These are phyloP conservation scores for Backusella tarrabulga DNA, from an alignment of 192 early-diverging fungal genomes.

Conservation along the genomic window DNA sequence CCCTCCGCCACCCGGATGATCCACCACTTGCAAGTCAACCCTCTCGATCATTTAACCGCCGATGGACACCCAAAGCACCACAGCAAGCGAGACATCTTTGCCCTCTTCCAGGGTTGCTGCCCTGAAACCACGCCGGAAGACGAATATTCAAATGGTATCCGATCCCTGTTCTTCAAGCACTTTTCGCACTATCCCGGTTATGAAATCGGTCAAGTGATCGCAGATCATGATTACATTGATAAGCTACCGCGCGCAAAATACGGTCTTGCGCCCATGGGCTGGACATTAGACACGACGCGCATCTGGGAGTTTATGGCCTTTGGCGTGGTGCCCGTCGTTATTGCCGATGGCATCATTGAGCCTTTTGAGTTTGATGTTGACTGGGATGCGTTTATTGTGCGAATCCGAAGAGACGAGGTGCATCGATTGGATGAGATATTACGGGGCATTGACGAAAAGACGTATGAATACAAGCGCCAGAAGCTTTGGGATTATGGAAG, in stretches of 20 bases:
- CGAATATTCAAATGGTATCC: constrained; percentile 39
- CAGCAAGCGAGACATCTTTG: constrained; percentile 28
- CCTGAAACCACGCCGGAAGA: constrained; percentile 29
- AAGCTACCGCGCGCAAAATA: constrained; percentile 39
- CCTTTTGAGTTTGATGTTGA: constrained; percentile 52
- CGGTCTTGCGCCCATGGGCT: constrained; percentile 43
- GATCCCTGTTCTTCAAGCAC: constrained; percentile 37
- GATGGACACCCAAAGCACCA: constrained; percentile 26
- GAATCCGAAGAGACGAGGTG: constrained; percentile 37
- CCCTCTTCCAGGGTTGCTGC: constrained; percentile 38
- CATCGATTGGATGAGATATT: constrained; percentile 41
- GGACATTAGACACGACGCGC: constrained; percentile 41
- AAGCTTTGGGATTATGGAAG: constrained; percentile 41
- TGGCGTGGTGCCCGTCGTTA: constrained; percentile 49
- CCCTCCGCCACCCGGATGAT: constrained; percentile 39
- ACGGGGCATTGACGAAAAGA: constrained; percentile 33
- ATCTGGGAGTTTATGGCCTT: constrained; percentile 53
- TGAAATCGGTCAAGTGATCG: constrained; percentile 32
- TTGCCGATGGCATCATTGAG: constrained; percentile 49
- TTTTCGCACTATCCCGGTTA: constrained; percentile 38
- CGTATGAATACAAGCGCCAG: constrained; percentile 38
- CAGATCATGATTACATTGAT: constrained; percentile 38
- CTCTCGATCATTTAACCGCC: constrained; percentile 14
- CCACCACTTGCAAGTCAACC: constrained; percentile 28
- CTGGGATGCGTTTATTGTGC: constrained; percentile 42